A percentile compares a stretch with the other conserved stretches of the same genome.
phyloP scores from a whole-genome alignment of 2,329 filamentous ascomycete genomes.

The Penicillium psychrosexuale region DNA sequence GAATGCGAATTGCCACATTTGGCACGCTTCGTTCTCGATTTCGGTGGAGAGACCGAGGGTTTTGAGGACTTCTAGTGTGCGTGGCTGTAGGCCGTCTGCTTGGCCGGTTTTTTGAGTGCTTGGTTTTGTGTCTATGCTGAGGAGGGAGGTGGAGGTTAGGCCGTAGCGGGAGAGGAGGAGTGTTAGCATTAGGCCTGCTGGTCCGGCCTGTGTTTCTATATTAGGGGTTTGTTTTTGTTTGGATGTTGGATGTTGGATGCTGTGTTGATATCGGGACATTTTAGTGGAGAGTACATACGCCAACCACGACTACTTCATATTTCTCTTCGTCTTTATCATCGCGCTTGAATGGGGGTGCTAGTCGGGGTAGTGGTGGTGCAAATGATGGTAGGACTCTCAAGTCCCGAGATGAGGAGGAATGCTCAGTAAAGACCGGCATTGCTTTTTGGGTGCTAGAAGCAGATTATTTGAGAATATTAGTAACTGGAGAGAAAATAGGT shows the following conservation, averaged over 20 bases:
- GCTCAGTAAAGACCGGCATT: constrained; percentile 41
- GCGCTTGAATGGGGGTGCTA: constrained; percentile 24
- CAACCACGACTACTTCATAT: constrained; percentile 44
- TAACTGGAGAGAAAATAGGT: neutral
- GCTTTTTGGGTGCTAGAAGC: neutral
- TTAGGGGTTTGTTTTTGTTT: neutral
- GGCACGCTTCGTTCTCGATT: constrained; percentile 38
- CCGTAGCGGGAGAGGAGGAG: constrained; percentile 45
- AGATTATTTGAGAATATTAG: neutral
- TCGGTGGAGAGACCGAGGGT: constrained; percentile 40
- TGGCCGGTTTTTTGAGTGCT: constrained; percentile 39
- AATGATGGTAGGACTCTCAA: constrained; percentile 38
- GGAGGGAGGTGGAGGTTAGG: constrained; percentile 37
- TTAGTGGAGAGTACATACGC: constrained; percentile 12
- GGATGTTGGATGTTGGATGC: neutral
- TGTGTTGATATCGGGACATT: neutral
- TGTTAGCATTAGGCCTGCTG: constrained; percentile 43
- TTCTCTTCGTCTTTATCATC: constrained; percentile 20
- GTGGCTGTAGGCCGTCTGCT: constrained; percentile 43
- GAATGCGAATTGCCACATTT: constrained; percentile 55
- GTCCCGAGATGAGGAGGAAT: constrained; percentile 34
- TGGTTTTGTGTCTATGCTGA: constrained; percentile 44
- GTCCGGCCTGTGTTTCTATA: constrained; percentile 30
- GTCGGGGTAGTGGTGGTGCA: constrained; percentile 35
- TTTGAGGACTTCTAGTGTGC: constrained; percentile 44